phyloP scores from a whole-genome alignment of 2,329 filamentous ascomycete genomes.

The Cordyceps pruinosa region DNA sequence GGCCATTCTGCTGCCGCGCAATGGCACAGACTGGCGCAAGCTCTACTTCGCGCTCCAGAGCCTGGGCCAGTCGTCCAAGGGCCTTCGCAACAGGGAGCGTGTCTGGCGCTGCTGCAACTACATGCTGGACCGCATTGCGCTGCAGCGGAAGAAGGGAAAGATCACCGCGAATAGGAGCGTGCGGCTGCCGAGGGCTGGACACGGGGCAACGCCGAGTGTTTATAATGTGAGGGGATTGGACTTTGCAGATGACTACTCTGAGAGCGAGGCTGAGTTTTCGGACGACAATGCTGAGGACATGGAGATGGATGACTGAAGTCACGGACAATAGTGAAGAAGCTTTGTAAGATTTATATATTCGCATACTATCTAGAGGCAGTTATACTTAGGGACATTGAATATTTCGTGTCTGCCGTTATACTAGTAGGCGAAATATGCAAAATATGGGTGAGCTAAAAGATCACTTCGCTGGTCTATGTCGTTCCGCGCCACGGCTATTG shows the following conservation, averaged over 20 bases:
- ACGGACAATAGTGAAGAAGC: no score
- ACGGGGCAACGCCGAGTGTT: neutral
- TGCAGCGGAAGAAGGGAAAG: slow-evolving; percentile 2
- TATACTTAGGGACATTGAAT: no score
- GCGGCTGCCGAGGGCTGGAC: neutral
- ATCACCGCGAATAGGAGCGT: neutral
- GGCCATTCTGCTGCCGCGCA: neutral
- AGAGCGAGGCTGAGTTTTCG: slow-evolving; percentile 10
- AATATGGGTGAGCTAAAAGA: no score
- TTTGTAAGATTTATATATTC: no score
- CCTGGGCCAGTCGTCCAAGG: neutral
- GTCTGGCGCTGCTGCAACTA: slow-evolving; percentile 14
- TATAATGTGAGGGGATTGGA: neutral
- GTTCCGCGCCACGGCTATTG: no score
- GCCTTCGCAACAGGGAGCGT: slow-evolving; percentile 14
- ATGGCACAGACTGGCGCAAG: slow-evolving; percentile 15
- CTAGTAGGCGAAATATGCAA: no score
- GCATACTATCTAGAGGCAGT: no score
- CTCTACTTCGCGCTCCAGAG: slow-evolving; percentile 11
- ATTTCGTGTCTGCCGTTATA: no score
- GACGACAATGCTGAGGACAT: neutral
- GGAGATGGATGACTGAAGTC: neutral
- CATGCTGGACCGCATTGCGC: slow-evolving; percentile 8
- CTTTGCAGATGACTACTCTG: slow-evolving; percentile 8
- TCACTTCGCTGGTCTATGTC: no score